Evolutionary conservation across 352 stramenopile genomes (phyloP).

Genomic region (Pythium rhizo-oryzae): DNA sequence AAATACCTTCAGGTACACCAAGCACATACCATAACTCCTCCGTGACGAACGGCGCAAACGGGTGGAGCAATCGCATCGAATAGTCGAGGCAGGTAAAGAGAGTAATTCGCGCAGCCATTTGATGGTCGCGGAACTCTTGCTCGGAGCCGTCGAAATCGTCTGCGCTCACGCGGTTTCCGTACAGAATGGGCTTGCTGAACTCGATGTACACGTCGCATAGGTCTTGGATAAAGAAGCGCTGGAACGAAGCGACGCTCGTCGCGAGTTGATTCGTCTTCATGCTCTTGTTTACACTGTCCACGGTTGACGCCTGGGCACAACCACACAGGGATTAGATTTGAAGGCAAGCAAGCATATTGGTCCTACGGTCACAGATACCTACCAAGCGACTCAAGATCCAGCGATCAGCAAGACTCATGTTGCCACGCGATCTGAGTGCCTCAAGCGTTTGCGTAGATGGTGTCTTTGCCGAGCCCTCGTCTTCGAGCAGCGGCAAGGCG

Average conservation of each 20-base stretch:
- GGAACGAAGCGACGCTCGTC: slow-evolving; percentile 63
- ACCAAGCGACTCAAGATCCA: slow-evolving; percentile 89
- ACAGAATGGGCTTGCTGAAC: slow-evolving; percentile 98
- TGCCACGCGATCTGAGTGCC: slow-evolving; percentile 27
- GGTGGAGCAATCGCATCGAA: slow-evolving; percentile 93
- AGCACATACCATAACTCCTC: slow-evolving; percentile 90
- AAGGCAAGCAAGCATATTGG: neutral
- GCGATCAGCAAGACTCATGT: slow-evolving; percentile 68
- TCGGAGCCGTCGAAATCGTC: slow-evolving; percentile 33
- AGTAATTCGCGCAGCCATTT: slow-evolving; percentile 90
- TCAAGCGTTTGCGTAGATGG: neutral
- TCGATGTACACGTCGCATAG: slow-evolving; percentile 99
- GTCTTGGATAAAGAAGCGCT: slow-evolving; percentile 98
- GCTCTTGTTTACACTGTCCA: slow-evolving; percentile 61
- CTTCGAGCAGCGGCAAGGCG: slow-evolving; percentile 62
- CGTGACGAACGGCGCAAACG: slow-evolving; percentile 98
- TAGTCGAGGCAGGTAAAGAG: slow-evolving; percentile 87
- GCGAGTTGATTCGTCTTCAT: slow-evolving; percentile 91
- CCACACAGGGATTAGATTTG: neutral
- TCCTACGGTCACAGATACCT: slow-evolving; percentile 6
- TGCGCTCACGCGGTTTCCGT: slow-evolving; percentile 61
- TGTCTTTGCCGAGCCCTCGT: neutral
- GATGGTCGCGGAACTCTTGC: slow-evolving; percentile 58
- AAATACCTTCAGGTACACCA: neutral
- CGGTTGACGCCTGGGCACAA: slow-evolving; percentile 23